Evolutionary conservation across 78 protist species (phyloP), one percentile per base, ranked within the genome.

Genomic region (Neovahlkampfia damariscottae): DNA sequence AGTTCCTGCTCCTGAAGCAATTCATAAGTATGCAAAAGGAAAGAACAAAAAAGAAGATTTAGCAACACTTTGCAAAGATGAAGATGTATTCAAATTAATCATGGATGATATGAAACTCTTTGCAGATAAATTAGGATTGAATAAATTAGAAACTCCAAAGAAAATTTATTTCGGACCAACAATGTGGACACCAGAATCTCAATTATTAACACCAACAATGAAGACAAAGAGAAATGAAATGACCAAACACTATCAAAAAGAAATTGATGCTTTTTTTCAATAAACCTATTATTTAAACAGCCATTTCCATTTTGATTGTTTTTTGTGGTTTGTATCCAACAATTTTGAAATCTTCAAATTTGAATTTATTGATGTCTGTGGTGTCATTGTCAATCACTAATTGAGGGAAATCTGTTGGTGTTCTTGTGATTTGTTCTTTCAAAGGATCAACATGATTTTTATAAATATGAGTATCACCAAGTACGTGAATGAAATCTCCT

Each of bases 401-500:
- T 2, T 9, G 29, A 32, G 86, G 86, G 74, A 77, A 77, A 9
- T 72, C 67, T 1, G 80, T 62, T 27, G 93, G 94, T 67, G 35
- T 41, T 32, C 94, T 74, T 35, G 8, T 4, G 19, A 91, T 77
- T 80, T 91, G 93, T 78, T 68, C 58, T 37, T 29, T 1, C 10
- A 92, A 86, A 31, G 90, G 77, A 0, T 89, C 94, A 38, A 92
- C 74, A 78, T 92, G 96, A 83, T 91, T 91, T 8, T 0, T 0
- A 81, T 89, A 92, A 67, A 89, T 90, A 59, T 93, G 94, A 10
- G 94, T 82, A 74, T 93, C 96, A 38, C 97, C 97, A 9, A 94
- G 2, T 3, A 39, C 19, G 84, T 88, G 95, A 4, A 88, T 70
- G 38, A 94, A 83, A 3, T 89, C 91, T 19, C 97, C 93, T 0